A percentile compares a stretch with the other conserved stretches of the same genome.
Evolutionary conservation across 805 yeast genomes (phyloP).

Genomic region (Tetrapisispora nanseiensis): DNA sequence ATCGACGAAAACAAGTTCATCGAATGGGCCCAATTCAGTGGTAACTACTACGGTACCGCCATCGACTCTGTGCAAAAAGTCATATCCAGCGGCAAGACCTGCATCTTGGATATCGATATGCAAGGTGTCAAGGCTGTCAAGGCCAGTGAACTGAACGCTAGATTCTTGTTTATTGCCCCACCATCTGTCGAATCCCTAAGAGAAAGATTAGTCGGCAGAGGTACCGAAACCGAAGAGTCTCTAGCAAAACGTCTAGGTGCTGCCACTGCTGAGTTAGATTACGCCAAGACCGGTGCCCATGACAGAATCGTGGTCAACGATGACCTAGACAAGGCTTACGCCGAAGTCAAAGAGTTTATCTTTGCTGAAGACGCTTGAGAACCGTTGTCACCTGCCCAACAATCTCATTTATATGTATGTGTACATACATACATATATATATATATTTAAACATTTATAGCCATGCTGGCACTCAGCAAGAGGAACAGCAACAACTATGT

Average conservation of each 20-base stretch:
- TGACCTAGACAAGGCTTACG: constrained; percentile 81
- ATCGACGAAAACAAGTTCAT: constrained; percentile 71
- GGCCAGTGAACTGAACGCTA: constrained; percentile 60
- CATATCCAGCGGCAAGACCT: constrained; percentile 51
- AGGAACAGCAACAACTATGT: no score
- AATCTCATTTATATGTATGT: no score
- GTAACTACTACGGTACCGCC: constrained; percentile 94
- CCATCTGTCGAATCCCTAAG: constrained; percentile 78
- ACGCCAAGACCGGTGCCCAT: constrained; percentile 84
- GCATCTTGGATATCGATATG: constrained; percentile 96
- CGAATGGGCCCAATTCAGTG: constrained; percentile 97
- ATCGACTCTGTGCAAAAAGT: constrained; percentile 67
- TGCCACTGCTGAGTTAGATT: constrained; percentile 83
- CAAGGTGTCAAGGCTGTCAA: constrained; percentile 96
- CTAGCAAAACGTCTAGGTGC: constrained; percentile 76
- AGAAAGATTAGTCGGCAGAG: constrained; percentile 73
- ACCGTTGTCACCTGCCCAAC: no score
- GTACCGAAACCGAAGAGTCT: constrained; percentile 88
- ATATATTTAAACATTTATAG: no score
- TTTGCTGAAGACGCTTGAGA: constrained; percentile 24
- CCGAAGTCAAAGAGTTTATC: constrained; percentile 69
- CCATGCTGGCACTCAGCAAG: no score
- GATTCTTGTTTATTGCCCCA: constrained; percentile 82
- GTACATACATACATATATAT: no score
- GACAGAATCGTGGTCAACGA: constrained; percentile 85